Conservation (phyloP, 768 basidiomycete genomes). For the Mycena maculata region DNA sequence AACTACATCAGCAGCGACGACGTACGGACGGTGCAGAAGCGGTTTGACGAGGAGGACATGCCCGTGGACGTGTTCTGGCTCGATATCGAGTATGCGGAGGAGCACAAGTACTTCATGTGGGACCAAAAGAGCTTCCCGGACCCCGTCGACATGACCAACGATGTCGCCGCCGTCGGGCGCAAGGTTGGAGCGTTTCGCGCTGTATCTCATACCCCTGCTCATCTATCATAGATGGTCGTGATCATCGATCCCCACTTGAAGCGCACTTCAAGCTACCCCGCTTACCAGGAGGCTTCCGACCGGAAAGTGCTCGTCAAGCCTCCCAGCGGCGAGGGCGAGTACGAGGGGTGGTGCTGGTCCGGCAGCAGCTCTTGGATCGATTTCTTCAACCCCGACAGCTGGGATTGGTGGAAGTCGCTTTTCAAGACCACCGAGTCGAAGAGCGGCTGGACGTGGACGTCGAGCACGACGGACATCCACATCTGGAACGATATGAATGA, state of each 20-base stretch:
- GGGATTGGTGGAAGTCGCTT: slow-evolving; percentile 91
- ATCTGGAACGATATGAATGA: slow-evolving; percentile 99
- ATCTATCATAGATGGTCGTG: slow-evolving; percentile 84
- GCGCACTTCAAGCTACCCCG: slow-evolving; percentile 80
- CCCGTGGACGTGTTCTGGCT: slow-evolving; percentile 77
- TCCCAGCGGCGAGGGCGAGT: slow-evolving; percentile 82
- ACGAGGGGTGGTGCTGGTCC: slow-evolving; percentile 99
- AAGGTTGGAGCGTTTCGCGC: slow-evolving; percentile 64
- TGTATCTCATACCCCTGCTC: slow-evolving; percentile 8
- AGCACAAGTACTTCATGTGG: slow-evolving; percentile 99
- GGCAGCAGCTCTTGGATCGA: slow-evolving; percentile 98
- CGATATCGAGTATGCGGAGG: slow-evolving; percentile 32
- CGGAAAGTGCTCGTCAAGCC: slow-evolving; percentile 86
- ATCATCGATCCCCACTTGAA: slow-evolving; percentile 98
- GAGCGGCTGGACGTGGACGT: slow-evolving; percentile 78
- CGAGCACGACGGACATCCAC: slow-evolving; percentile 85
- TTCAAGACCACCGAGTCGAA: slow-evolving; percentile 72
- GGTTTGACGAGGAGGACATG: slow-evolving; percentile 94
- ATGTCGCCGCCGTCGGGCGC: slow-evolving; percentile 84
- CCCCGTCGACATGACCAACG: slow-evolving; percentile 92
- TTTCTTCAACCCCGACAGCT: slow-evolving; percentile 91
- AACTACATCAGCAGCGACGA: slow-evolving; percentile 95
- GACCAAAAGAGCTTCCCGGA: slow-evolving; percentile 92
- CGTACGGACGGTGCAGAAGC: slow-evolving; percentile 82
- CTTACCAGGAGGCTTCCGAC: slow-evolving; percentile 87